These are phyloP conservation scores for Bothriochloa decipiens DNA, from an alignment of 176 grass and related monocot genomes.

Conservation along the genomic window DNA sequence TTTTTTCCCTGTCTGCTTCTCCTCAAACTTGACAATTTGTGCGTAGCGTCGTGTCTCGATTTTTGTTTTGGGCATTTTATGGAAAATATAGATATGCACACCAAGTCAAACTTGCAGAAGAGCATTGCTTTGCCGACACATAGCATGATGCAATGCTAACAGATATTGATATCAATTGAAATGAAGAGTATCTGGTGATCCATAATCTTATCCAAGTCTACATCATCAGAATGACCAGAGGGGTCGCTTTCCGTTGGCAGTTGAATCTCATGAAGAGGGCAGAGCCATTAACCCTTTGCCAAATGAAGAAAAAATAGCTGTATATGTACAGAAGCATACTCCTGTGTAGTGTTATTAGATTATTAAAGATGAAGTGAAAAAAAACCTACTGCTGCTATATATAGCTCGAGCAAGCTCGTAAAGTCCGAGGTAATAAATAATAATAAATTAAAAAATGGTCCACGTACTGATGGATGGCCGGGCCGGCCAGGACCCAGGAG, in stretches of 20 bases:
- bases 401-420: no score
- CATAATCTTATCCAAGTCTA: constrained; percentile 31
- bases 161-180: not conserved
- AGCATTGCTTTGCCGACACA: constrained; percentile 38
- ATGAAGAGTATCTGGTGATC: constrained; percentile 18
- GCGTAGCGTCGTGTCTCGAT: not conserved
- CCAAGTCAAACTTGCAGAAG: not conserved
- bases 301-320: not conserved
- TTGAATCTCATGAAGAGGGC: constrained; percentile 36
- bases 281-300: constrained; percentile 28
- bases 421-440: no score
- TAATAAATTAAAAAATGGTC: no score
- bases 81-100: not conserved
- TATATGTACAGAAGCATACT: no score
- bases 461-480: no score
- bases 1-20: not conserved
- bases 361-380: no score
- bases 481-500: no score
- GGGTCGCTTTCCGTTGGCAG: constrained; percentile 31
- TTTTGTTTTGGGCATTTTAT: not conserved
- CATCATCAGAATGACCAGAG: constrained; percentile 18
- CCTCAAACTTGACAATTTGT: not conserved
- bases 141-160: not conserved
- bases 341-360: no score
- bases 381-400: no score